Conservation (phyloP, 148 eudicot genomes). For the Polygonum maritimum region DNA sequence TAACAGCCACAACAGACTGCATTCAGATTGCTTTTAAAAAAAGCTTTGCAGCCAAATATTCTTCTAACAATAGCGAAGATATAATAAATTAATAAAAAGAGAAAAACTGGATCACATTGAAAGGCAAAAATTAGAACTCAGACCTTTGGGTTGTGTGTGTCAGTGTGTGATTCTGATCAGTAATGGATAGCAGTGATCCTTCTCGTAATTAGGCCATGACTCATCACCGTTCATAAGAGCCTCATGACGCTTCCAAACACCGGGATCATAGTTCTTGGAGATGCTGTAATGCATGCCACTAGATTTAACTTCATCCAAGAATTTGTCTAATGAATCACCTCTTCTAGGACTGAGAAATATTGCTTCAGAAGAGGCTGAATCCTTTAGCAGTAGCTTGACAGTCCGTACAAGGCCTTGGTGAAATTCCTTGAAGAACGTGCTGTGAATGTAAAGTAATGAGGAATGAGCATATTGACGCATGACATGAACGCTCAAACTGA, state of each 20-base stretch:
- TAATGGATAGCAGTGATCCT: slow-evolving; percentile 88
- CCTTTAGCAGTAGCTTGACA: slow-evolving; percentile 49
- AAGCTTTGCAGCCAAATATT: neutral
- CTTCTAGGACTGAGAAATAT: slow-evolving; percentile 73
- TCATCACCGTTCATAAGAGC: slow-evolving; percentile 34
- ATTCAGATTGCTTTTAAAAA: neutral
- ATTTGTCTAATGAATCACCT: slow-evolving; percentile 76
- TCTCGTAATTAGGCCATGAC: slow-evolving; percentile 78
- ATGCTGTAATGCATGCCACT: slow-evolving; percentile 48
- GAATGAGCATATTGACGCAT: slow-evolving; percentile 12
- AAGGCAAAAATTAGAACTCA: neutral
- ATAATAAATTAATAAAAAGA: neutral
- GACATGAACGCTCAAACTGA: neutral
- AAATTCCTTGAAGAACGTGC: slow-evolving; percentile 83
- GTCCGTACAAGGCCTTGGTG: slow-evolving; percentile 63
- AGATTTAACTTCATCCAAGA: slow-evolving; percentile 42
- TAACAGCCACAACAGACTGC: neutral
- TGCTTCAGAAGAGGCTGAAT: slow-evolving; percentile 55
- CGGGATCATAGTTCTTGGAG: slow-evolving; percentile 50
- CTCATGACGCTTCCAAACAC: slow-evolving; percentile 64
- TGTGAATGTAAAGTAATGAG: slow-evolving; percentile 15
- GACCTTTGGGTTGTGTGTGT: slow-evolving; percentile 7
- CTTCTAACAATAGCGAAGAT: neutral
- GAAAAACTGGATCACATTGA: neutral
- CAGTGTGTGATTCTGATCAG: slow-evolving; percentile 54